phyloP scores from a whole-genome alignment of 1,284 basidiomycete genomes.

The Stereum hirsutum region DNA sequence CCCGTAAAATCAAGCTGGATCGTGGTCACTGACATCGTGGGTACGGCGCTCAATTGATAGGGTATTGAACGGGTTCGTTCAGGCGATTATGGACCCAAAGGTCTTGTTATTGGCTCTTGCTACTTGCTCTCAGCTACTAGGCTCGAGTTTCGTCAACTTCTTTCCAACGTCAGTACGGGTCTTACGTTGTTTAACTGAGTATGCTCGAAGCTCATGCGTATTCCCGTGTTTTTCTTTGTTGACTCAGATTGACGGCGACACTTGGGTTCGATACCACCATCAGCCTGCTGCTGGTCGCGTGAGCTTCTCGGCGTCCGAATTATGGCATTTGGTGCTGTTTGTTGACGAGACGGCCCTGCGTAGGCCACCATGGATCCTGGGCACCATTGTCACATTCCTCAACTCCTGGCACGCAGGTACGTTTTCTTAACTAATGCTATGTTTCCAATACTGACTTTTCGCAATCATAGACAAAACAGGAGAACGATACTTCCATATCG shows the following conservation, averaged over 20 bases:
- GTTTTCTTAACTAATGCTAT: constrained; percentile 10
- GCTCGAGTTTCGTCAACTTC: constrained; percentile 66
- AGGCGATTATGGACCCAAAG: constrained; percentile 57
- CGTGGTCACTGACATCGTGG: not conserved
- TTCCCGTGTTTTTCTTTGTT: no score
- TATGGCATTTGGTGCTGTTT: not conserved
- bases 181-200: not conserved
- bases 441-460: not conserved
- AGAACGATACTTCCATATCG: constrained; percentile 63
- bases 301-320: constrained; percentile 18
- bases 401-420: constrained; percentile 62
- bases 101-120: constrained; percentile 51
- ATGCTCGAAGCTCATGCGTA: constrained; percentile 4
- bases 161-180: constrained; percentile 56
- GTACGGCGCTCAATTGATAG: constrained; percentile 19
- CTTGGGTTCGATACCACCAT: constrained; percentile 54
- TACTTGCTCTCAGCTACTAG: constrained; percentile 41
- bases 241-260: constrained; percentile 49
- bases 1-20: no score
- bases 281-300: constrained; percentile 57
- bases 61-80: constrained; percentile 39
- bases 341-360: no score
- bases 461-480: constrained; percentile 40
- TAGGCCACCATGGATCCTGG: constrained; percentile 59
- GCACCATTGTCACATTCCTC: constrained; percentile 42